Evolutionary conservation across 2,329 filamentous ascomycete species (phyloP).

Genomic region (Exophiala sp.): DNA sequence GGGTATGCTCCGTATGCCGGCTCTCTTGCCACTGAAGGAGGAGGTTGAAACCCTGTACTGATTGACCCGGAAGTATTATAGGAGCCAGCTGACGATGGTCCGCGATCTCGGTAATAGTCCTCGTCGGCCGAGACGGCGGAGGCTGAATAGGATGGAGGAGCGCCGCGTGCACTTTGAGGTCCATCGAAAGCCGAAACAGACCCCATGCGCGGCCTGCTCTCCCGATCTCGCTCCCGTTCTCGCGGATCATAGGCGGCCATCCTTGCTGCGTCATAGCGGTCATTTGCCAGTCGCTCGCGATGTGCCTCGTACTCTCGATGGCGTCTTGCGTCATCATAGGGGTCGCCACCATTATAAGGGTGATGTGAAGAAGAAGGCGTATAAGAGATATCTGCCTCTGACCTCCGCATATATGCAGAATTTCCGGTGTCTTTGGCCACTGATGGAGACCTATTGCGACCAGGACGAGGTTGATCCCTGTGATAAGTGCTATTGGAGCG

Average conservation of each 20-base stretch:
- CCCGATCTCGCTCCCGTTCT: conserved; percentile 21
- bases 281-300: conserved; percentile 21
- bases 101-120: conserved; percentile 23
- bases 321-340: conserved; percentile 17
- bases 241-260: conserved; percentile 25
- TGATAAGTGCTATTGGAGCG: conserved; percentile 19
- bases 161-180: conserved; percentile 8
- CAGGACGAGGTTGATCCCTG: conserved; percentile 18
- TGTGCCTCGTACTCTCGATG: conserved; percentile 23
- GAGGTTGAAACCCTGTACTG: conserved; percentile 21
- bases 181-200: conserved; percentile 18
- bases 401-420: conserved; percentile 10
- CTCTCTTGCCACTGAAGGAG: conserved; percentile 10
- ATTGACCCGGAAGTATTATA: conserved; percentile 12
- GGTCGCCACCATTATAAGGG: conserved; percentile 10
- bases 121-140: conserved; percentile 12
- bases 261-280: conserved; percentile 25
- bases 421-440: conserved; percentile 16
- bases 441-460: conserved; percentile 22
- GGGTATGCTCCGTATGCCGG: conserved; percentile 14
- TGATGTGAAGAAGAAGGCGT: conserved; percentile 15
- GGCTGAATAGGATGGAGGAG: conserved; percentile 4
- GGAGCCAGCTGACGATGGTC: conserved; percentile 1
- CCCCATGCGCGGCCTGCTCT: conserved; percentile 19
- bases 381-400: conserved; percentile 16